Base-by-base conservation (phyloP, 73 alveolate species). In the Halteria grandinella region DNA sequence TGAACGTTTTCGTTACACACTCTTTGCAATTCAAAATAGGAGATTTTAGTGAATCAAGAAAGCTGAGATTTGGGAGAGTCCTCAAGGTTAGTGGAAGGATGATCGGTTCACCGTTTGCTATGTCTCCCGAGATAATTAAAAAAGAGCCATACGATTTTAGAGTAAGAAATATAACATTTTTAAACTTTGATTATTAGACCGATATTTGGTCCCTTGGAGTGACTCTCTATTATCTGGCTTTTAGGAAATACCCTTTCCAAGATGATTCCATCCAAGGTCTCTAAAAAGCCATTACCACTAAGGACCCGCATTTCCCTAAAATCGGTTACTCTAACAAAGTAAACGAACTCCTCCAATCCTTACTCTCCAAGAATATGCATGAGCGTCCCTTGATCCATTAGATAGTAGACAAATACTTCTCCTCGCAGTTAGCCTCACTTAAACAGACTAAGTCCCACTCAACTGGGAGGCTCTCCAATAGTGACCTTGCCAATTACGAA, bases 131-230 rank as follows among this genome's bases (percentile, higher is more conserved):
- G 27, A 8, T 60, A 37, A 60, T 60, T 25, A 60, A 33, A 21
- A 60, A 60, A 45, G 25, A 33, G 24, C 43, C 20, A 28, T 60
- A 60, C 43, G 77, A 60, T 37, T 60, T 60, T 21, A 60, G 77
- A 60, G 77, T 60, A 60, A 36, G 20, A n/a, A n/a, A n/a, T n/a
- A n/a, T n/a, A n/a, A n/a, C n/a, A n/a, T 2, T 29, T 18, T 37
- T 37, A 60, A 14, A 25, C 10, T 2, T 3, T 40, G 2, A 60
- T 5, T 5, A 40, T 36, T 60, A 70, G 71, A 49, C 57, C 15
- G 83, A 70, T 70, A 62, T 70, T 1, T 70, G 83, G 83, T 27
- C 83, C 1, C 24, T 49, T 17, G 83, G 83, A 14, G 72, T 70
- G 1, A 70, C 72, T 11, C 39, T 70, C 0, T 70, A 50, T 31